Evolutionary conservation across 106 monocot species (phyloP).

Genomic region (Dioscorea dumetorum): DNA sequence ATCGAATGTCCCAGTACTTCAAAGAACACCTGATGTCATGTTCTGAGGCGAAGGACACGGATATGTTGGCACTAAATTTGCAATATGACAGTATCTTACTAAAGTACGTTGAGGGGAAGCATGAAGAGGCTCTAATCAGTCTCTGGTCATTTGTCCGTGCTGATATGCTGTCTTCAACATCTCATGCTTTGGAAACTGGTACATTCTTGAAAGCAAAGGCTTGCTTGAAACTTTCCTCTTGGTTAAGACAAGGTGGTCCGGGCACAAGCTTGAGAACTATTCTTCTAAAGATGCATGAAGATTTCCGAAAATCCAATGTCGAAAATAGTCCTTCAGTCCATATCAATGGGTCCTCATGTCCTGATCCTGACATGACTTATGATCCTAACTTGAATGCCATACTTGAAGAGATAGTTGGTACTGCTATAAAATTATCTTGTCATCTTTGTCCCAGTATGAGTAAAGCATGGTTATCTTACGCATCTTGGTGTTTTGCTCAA

Average conservation of each 20-base stretch:
- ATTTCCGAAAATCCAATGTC: constrained; percentile 26
- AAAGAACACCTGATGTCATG: constrained; percentile 30
- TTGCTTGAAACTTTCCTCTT: constrained; percentile 77
- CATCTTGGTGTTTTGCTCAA: constrained; percentile 91
- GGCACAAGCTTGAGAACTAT: constrained; percentile 33
- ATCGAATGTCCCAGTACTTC: constrained; percentile 59
- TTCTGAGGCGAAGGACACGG: constrained; percentile 23
- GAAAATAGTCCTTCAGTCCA: constrained; percentile 16
- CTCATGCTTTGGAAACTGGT: constrained; percentile 16
- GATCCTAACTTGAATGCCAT: constrained; percentile 21
- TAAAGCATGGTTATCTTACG: constrained; percentile 95
- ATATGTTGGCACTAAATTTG: constrained; percentile 40
- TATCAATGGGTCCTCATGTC: neutral
- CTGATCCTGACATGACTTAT: constrained; percentile 12
- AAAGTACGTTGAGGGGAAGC: constrained; percentile 61
- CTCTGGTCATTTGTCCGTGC: constrained; percentile 60
- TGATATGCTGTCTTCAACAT: constrained; percentile 30
- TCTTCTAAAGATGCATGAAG: constrained; percentile 46
- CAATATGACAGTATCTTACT: constrained; percentile 72
- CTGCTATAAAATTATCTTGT: constrained; percentile 51
- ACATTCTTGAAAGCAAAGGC: constrained; percentile 70
- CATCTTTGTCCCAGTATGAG: constrained; percentile 62
- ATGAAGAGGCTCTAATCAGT: constrained; percentile 61
- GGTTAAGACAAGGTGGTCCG: constrained; percentile 50
- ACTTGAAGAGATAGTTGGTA: constrained; percentile 75